Evolutionary conservation across 2,329 filamentous ascomycete species (phyloP).

Genomic region (Alternaria incomplexa): DNA sequence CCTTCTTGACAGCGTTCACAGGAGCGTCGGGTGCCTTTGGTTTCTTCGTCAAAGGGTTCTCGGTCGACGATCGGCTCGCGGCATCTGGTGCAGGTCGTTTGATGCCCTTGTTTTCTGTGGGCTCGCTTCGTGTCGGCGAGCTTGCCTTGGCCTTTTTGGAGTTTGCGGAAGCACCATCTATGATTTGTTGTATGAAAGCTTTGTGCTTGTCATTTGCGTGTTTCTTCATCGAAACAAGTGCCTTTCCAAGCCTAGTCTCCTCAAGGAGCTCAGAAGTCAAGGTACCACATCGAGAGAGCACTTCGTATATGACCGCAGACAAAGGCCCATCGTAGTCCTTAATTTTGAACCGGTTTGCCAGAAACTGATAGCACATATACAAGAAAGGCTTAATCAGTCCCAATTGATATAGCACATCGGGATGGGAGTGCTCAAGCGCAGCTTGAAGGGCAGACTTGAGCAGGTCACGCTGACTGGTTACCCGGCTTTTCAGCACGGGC

Average conservation of each 20-base stretch:
- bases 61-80: conserved; percentile 21
- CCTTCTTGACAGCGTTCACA: conserved; percentile 26
- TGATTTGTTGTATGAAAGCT: conserved; percentile 64
- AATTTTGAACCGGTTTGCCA: conserved; percentile 55
- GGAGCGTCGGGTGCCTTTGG: conserved; percentile 34
- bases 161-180: conserved; percentile 52
- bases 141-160: conserved; percentile 46
- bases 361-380: conserved; percentile 56
- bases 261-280: conserved; percentile 65
- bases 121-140: conserved; percentile 32
- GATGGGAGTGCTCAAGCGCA: conserved; percentile 55
- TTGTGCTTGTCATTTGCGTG: conserved; percentile 71
- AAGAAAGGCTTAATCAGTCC: conserved; percentile 50
- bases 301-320: conserved; percentile 51
- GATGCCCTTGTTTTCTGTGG: conserved; percentile 34
- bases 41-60: conserved; percentile 34
- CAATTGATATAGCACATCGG: conserved; percentile 52
- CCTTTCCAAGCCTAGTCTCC: conserved; percentile 69
- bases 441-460: conserved; percentile 59
- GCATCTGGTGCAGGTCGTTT: conserved; percentile 39
- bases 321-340: conserved; percentile 54
- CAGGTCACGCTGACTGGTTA: conserved; percentile 63
- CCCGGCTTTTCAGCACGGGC: conserved; percentile 61
- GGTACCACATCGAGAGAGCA: conserved; percentile 68
- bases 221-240: conserved; percentile 67